Conservation (phyloP, 2,329 filamentous ascomycete species). For the Amphichorda felina region DNA sequence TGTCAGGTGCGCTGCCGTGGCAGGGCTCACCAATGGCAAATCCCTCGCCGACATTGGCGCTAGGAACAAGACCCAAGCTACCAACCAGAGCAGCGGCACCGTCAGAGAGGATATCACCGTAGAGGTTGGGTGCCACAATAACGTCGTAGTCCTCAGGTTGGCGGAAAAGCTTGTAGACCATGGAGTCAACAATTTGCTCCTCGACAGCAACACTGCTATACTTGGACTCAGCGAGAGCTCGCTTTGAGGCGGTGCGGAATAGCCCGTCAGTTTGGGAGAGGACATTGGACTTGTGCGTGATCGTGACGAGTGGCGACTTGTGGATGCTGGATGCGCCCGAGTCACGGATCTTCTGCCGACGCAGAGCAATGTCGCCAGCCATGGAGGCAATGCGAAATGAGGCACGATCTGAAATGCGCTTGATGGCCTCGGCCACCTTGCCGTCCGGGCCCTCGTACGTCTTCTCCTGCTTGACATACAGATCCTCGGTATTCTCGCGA, state of each 20-base stretch:
- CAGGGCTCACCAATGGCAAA: slow-evolving; percentile 98
- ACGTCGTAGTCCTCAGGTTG: slow-evolving; percentile 94
- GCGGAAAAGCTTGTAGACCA: slow-evolving; percentile 99
- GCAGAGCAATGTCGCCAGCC: slow-evolving; percentile 86
- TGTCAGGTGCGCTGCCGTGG: slow-evolving; percentile 92
- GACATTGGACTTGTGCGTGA: slow-evolving; percentile 98
- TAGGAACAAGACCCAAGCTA: slow-evolving; percentile 82
- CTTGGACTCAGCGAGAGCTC: slow-evolving; percentile 52
- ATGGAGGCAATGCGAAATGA: slow-evolving; percentile 80
- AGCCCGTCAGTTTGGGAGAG: slow-evolving; percentile 92
- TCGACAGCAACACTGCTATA: slow-evolving; percentile 61
- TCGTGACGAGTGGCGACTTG: slow-evolving; percentile 66
- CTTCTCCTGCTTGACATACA: slow-evolving; percentile 94
- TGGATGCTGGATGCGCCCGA: slow-evolving; percentile 47
- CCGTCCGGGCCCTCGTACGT: slow-evolving; percentile 64
- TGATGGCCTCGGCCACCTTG: slow-evolving; percentile 93
- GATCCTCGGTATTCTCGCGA: slow-evolving; percentile 95
- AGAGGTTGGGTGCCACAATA: slow-evolving; percentile 93
- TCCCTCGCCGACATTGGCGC: slow-evolving; percentile 84
- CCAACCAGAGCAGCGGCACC: slow-evolving; percentile 90
- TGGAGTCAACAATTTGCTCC: slow-evolving; percentile 97
- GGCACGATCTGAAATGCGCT: slow-evolving; percentile 84
- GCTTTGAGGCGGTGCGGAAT: slow-evolving; percentile 71
- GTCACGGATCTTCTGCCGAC: slow-evolving; percentile 70
- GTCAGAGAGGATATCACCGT: slow-evolving; percentile 94